These are phyloP conservation scores for Malania oleifera DNA, from an alignment of 164 flowering plant species.

Conservation along the genomic window DNA sequence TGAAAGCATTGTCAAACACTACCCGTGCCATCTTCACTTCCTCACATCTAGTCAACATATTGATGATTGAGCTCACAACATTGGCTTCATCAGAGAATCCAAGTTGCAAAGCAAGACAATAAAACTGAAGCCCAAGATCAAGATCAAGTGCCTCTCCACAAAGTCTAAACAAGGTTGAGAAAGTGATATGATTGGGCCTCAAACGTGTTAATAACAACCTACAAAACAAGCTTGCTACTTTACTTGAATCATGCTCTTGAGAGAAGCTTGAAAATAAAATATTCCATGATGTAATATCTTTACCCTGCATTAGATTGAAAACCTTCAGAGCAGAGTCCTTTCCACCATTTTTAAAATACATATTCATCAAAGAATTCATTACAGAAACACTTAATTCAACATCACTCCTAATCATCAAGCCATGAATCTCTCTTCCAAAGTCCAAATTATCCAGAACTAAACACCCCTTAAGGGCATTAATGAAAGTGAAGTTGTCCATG, in stretches of 20 bases:
- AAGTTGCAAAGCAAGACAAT: constrained; percentile 26
- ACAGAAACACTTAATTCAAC: constrained; percentile 20
- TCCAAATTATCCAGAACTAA: constrained; percentile 22
- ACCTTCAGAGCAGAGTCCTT: constrained; percentile 26
- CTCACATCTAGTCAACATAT: constrained; percentile 40
- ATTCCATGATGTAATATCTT: constrained; percentile 54
- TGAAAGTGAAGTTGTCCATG: constrained; percentile 37
- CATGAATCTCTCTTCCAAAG: constrained; percentile 44
- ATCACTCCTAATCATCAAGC: constrained; percentile 28
- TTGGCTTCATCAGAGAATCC: constrained; percentile 23
- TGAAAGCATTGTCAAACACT: constrained; percentile 22
- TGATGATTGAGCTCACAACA: constrained; percentile 31
- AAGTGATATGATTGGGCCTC: constrained; percentile 40
- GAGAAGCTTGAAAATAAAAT: constrained; percentile 31
- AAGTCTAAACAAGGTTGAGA: constrained; percentile 40
- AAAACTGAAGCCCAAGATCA: constrained; percentile 41
- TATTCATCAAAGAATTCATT: constrained; percentile 42
- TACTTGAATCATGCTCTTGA: constrained; percentile 22
- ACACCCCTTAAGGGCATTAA: constrained; percentile 41
- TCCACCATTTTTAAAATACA: constrained; percentile 37
- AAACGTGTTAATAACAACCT: constrained; percentile 22
- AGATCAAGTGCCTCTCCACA: constrained; percentile 32
- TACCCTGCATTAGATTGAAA: constrained; percentile 29
- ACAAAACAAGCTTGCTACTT: constrained; percentile 22
- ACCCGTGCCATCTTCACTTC: constrained; percentile 22